Evolutionary conservation across 2,329 filamentous ascomycete genomes (phyloP).

Genomic region (Chalara sp.): DNA sequence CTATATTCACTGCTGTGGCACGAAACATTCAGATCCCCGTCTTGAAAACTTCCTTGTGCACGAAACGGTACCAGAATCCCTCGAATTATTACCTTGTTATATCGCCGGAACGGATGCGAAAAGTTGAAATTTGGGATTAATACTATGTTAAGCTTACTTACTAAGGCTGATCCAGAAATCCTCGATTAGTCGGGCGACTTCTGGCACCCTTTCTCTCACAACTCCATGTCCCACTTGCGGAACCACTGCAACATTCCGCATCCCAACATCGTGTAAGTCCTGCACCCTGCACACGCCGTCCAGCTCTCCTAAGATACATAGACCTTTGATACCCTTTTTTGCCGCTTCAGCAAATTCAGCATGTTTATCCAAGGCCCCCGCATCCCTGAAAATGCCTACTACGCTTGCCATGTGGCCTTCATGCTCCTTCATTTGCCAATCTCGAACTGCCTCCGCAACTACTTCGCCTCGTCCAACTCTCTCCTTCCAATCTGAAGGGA

Average conservation of each 20-base stretch:
- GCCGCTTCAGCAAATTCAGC: conserved; percentile 24
- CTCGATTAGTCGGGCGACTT: neutral
- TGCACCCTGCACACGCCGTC: conserved; percentile 17
- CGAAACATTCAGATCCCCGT: too few relatives aligned
- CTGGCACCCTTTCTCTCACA: conserved; percentile 21
- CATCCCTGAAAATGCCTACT: conserved; percentile 39
- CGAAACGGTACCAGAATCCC: too few relatives aligned
- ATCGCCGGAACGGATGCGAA: too few relatives aligned
- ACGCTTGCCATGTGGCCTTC: conserved; percentile 38
- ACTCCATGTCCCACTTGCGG: conserved; percentile 32
- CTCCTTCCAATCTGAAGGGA: conserved; percentile 35
- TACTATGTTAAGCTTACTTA: too few relatives aligned
- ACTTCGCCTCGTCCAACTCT: conserved; percentile 34
- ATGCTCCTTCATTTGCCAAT: conserved; percentile 42
- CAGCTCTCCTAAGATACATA: conserved; percentile 29
- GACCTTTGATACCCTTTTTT: conserved; percentile 15
- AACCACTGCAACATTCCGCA: conserved; percentile 29
- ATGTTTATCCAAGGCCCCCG: conserved; percentile 32
- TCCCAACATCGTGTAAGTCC: conserved; percentile 29
- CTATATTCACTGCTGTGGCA: too few relatives aligned
- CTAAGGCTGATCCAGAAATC: neutral
- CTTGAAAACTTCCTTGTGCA: too few relatives aligned
- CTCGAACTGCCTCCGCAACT: conserved; percentile 39
- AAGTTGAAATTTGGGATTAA: too few relatives aligned
- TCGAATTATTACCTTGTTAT: too few relatives aligned